Evolutionary conservation across 75 land plant species (phyloP).

Genomic region (Pinus tabuliformis): DNA sequence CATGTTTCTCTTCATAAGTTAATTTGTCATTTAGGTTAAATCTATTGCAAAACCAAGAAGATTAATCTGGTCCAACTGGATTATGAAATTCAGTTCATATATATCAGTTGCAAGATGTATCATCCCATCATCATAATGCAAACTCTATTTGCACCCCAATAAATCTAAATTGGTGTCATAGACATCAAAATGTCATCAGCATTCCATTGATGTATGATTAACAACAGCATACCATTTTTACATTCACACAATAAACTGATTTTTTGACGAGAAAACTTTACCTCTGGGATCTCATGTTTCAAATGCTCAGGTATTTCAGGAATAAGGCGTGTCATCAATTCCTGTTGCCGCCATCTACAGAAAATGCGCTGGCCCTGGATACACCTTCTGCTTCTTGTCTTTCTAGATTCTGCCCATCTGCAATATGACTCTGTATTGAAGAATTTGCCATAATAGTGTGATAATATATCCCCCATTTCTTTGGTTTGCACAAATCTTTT

Average conservation of each 20-base stretch:
- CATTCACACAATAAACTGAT: neutral
- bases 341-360: constrained; percentile 65
- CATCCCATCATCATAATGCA: no score
- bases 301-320: constrained; percentile 24
- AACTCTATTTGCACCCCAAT: neutral
- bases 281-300: constrained; percentile 42
- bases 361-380: constrained; percentile 51
- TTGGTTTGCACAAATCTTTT: constrained; percentile 42
- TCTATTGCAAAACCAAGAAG: no score
- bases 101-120: neutral
- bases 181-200: neutral
- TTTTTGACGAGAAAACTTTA: constrained; percentile 11
- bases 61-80: no score
- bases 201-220: neutral
- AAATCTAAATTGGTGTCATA: neutral
- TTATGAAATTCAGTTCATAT: neutral
- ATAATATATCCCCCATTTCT: constrained; percentile 43
- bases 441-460: constrained; percentile 66
- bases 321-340: constrained; percentile 48
- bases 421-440: constrained; percentile 29
- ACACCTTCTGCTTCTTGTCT: constrained; percentile 35
- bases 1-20: no score
- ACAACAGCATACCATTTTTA: neutral
- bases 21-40: no score
- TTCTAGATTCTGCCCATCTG: constrained; percentile 59